A percentile compares a stretch with the other conserved stretches of the same genome.
These are phyloP conservation scores for Candida alai DNA, from an alignment of 805 yeast species.

Conservation along the genomic window DNA sequence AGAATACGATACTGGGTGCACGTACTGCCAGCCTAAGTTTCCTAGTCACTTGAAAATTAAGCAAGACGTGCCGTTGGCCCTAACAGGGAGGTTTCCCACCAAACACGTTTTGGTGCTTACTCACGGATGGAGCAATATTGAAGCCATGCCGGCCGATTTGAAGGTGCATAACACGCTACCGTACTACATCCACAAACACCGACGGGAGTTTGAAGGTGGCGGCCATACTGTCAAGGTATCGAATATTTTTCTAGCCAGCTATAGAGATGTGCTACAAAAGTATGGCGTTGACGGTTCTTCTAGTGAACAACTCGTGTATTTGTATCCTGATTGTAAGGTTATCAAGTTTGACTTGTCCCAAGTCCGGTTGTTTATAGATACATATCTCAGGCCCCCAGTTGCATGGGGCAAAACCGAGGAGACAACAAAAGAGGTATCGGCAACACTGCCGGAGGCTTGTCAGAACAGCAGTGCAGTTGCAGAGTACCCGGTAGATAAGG, in stretches of 20 bases:
- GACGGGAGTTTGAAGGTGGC: constrained; percentile 34
- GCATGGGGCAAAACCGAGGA: background rate
- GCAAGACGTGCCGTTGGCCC: constrained; percentile 33
- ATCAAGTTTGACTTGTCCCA: constrained; percentile 32
- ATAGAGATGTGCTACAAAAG: constrained; percentile 8
- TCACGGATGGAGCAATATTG: constrained; percentile 34
- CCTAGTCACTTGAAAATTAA: constrained; percentile 44
- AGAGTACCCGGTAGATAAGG: constrained; percentile 13
- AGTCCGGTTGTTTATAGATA: constrained; percentile 35
- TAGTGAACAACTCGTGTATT: constrained; percentile 27
- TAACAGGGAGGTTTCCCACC: constrained; percentile 49
- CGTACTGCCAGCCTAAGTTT: constrained; percentile 43
- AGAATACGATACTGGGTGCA: constrained; percentile 55
- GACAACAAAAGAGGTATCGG: constrained; percentile 1
- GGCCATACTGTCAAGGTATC: constrained; percentile 50
- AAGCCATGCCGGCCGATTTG: constrained; percentile 47
- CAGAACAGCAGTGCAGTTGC: constrained; percentile 3
- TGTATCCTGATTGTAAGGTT: constrained; percentile 53
- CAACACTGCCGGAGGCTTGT: background rate
- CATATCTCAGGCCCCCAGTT: constrained; percentile 3
- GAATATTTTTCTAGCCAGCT: constrained; percentile 33
- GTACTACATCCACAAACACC: constrained; percentile 31
- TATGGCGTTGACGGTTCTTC: background rate
- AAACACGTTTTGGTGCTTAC: constrained; percentile 55
- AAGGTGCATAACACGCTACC: constrained; percentile 42